phyloP scores from a whole-genome alignment of 139 green algal species.

The Yamagishiella unicocca region DNA sequence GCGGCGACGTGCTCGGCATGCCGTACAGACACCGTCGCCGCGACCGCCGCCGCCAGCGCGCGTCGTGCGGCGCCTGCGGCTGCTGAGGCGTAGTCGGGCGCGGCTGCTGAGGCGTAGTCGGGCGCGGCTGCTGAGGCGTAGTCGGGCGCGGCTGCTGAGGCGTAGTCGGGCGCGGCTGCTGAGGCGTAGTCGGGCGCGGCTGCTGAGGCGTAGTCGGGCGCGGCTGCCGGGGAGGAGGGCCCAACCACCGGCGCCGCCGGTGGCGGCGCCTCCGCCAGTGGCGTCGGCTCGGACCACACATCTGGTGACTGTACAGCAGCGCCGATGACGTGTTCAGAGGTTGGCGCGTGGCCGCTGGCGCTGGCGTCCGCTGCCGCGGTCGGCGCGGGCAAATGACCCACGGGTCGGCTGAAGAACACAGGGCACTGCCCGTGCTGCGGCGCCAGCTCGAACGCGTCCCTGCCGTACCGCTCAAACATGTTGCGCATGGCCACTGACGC shows the following conservation, averaged over 20 bases:
- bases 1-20: neutral
- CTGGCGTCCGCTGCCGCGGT: neutral
- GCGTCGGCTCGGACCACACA: too few species aligned
- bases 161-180: too few species aligned
- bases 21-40: neutral
- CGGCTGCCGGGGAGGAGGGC: neutral
- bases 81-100: too few species aligned
- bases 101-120: too few species aligned
- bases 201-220: too few species aligned
- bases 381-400: too few species aligned
- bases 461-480: conserved; percentile 65
- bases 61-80: neutral
- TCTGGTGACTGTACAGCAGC: too few species aligned
- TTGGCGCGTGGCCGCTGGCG: too few species aligned
- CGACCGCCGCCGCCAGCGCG: neutral
- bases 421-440: conserved; percentile 38
- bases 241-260: neutral
- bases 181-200: too few species aligned
- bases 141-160: too few species aligned
- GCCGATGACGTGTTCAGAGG: neutral
- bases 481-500: conserved; percentile 68
- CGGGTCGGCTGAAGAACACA: conserved; percentile 26
- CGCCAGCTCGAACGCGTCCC: conserved; percentile 54
- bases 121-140: too few species aligned
- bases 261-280: neutral